phyloP scores from a whole-genome alignment of 2,329 filamentous ascomycete genomes.

The Scedosporium apiospermum region DNA sequence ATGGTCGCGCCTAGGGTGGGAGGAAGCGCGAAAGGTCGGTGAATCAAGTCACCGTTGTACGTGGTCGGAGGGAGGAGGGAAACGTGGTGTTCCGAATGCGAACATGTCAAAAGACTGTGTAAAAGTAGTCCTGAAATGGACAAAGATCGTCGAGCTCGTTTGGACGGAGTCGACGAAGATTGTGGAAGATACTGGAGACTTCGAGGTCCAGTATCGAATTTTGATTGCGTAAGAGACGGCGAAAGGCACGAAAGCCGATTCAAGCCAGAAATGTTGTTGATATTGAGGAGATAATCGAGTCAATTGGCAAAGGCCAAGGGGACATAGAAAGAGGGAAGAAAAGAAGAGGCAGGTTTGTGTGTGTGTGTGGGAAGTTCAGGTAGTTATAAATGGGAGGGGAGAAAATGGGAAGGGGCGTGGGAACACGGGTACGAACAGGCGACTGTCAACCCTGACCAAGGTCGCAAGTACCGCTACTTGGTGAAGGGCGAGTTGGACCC shows the following conservation, averaged over 20 bases:
- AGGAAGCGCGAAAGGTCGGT: slow-evolving; percentile 3
- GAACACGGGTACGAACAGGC: background rate
- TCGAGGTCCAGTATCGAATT: background rate
- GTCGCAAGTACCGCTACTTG: background rate
- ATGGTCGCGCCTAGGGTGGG: slow-evolving; percentile 3
- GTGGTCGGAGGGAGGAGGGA: slow-evolving; percentile 7
- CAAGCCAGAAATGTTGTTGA: background rate
- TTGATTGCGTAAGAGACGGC: background rate
- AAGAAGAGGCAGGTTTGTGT: background rate
- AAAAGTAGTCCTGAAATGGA: slow-evolving; percentile 1
- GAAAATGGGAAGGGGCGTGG: background rate
- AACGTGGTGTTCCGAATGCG: slow-evolving; percentile 6
- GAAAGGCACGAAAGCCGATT: slow-evolving; percentile 2
- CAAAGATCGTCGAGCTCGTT: slow-evolving; percentile 2
- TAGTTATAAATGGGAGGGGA: slow-evolving; percentile 1
- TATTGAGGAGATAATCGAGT: background rate
- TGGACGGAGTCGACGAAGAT: slow-evolving; percentile 2
- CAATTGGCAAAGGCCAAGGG: slow-evolving; percentile 5
- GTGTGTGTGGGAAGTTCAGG: background rate
- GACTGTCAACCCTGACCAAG: background rate
- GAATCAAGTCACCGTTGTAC: slow-evolving; percentile 7
- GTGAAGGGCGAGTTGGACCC: background rate
- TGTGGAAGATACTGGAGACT: slow-evolving; percentile 4
- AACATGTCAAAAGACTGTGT: slow-evolving; percentile 7
- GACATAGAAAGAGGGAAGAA: background rate